Percentiles rank a stretch among this genome's conserved stretches.
Conservation (phyloP, 192 early-diverging fungal genomes). For the Irineochytrium annulatum region DNA sequence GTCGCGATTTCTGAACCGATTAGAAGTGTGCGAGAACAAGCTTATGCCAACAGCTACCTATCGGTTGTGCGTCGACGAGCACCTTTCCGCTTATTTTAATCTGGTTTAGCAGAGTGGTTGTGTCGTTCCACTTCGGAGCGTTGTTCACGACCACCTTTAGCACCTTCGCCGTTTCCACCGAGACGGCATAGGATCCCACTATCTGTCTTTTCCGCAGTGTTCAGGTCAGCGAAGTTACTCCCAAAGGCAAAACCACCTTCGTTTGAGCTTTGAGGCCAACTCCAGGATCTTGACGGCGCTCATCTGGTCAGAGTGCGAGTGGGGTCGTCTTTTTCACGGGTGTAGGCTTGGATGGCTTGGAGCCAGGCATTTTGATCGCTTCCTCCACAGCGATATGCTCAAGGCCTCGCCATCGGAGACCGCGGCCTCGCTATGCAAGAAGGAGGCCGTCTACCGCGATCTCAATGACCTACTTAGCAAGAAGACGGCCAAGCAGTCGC, state of each 20-base stretch:
- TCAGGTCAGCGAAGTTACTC: not conserved
- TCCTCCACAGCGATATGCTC: too few species aligned
- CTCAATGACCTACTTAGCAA: too few species aligned
- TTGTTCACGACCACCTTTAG: conserved; percentile 49
- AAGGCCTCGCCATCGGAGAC: too few species aligned
- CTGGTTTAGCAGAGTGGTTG: not conserved
- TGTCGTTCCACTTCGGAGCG: not conserved
- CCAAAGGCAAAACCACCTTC: not conserved
- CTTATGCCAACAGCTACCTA: not conserved
- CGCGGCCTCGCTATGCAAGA: too few species aligned
- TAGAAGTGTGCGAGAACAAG: not conserved
- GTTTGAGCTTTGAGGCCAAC: not conserved
- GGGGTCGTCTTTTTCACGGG: too few species aligned
- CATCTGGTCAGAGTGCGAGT: too few species aligned
- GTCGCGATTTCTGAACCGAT: conserved; percentile 67
- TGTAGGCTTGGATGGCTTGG: too few species aligned
- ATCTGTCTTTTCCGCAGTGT: conserved; percentile 31
- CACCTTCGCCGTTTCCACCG: conserved; percentile 65
- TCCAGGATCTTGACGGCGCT: not conserved
- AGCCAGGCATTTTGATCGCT: too few species aligned
- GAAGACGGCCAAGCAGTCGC: too few species aligned
- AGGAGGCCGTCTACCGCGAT: too few species aligned
- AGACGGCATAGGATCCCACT: conserved; percentile 37
- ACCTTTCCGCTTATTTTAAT: not conserved
- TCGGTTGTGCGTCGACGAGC: not conserved